These are phyloP conservation scores for Litchi chinensis DNA, from an alignment of 345 rosid species.

Conservation along the genomic window DNA sequence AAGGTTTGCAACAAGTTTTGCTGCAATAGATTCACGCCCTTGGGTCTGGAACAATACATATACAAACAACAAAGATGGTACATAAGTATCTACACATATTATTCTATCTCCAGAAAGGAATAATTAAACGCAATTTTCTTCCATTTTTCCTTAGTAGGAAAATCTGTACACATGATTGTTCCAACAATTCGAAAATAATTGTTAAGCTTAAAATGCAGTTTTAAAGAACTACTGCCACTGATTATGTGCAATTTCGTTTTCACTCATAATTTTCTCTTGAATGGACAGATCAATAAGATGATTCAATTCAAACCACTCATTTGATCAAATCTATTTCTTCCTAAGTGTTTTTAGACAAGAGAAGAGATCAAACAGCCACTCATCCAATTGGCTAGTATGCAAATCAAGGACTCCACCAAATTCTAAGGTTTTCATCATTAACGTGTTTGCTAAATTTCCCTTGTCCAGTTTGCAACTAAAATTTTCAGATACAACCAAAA, in stretches of 20 bases:
- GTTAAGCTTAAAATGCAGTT: slow-evolving; percentile 8
- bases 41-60: slow-evolving; percentile 63
- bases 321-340: not conserved
- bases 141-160: not conserved
- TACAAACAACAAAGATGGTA: not conserved
- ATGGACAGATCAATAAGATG: not conserved
- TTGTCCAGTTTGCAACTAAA: not conserved
- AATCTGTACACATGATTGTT: not conserved
- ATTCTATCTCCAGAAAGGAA: not conserved
- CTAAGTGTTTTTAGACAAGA: not conserved
- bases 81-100: not conserved
- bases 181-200: slow-evolving; percentile 8
- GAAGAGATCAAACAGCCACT: not conserved
- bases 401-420: not conserved
- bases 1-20: slow-evolving; percentile 93
- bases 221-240: not conserved
- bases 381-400: not conserved
- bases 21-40: slow-evolving; percentile 98
- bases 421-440: not conserved
- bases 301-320: not conserved
- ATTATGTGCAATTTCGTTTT: not conserved
- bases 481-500: not conserved
- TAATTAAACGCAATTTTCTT: not conserved
- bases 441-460: not conserved
- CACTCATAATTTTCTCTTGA: not conserved